Evolutionary conservation across 805 yeast genomes (phyloP), one percentile per base, ranked within the genome.

Genomic region (Candida awuae): DNA sequence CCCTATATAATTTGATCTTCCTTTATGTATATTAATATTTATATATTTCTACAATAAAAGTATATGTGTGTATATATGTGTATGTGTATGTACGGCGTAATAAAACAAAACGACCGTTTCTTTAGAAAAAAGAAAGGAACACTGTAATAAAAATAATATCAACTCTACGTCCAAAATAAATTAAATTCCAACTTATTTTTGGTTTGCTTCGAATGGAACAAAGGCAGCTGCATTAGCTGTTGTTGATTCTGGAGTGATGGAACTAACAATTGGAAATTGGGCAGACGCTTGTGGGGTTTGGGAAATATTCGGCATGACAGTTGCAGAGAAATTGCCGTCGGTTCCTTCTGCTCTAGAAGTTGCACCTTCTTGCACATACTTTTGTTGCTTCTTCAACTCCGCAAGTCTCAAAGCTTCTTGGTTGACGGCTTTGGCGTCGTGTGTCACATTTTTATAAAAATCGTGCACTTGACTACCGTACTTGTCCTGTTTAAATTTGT

Each of bases 381-480:
- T 37, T 16, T 37, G 38, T 28, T 32, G 14, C 51, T 66, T 67
- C 58, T 79, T 74, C 53, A 80, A 52, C 27, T 72, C 80, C 16
- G 82, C 82, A 54, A 83, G 67, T 51, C 90, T 68, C 47, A 68
- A 67, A 17, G 94, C 94, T 61, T 83, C 90, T 39, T 66, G 70
- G 57, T 84, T 88, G 35, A 83, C 83, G 40, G 76, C 77, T 38
- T 63, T 61, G 1, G 71, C 81, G 47, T 77, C 82, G 42, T 64
- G 66, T 14, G 71, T 71, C 29, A 75, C 68, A 20, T 56, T 68
- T 23, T 70, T 61, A 59, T 83, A 84, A 58, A 77, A 80, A 9
- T 63, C 62, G 50, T 77, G 80, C 34, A 83, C 63, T 56, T 68
- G 77, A 18, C 72, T 56, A 6, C 92, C 92, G 39, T 65, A 66